Evolutionary conservation across 2,329 filamentous ascomycete genomes (phyloP).

Genomic region (Aspergillus awamori): DNA sequence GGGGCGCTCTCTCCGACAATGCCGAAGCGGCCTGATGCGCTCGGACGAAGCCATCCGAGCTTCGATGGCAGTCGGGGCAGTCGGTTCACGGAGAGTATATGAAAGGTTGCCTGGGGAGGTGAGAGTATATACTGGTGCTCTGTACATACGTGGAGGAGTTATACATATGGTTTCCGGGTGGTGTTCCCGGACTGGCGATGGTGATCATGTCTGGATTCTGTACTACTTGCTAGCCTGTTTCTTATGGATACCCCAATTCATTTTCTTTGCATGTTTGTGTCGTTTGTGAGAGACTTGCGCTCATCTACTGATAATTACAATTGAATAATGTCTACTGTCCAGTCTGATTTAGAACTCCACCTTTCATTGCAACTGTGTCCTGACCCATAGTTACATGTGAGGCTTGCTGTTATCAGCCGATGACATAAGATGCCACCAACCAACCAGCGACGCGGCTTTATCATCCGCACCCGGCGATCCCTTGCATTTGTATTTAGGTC

Average conservation of each 20-base stretch:
- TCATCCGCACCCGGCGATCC: constrained; percentile 1
- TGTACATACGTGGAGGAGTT: constrained; percentile 16
- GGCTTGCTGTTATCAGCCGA: not conserved
- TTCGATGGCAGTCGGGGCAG: constrained; percentile 50
- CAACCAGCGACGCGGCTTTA: constrained; percentile 6
- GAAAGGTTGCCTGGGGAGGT: constrained; percentile 8
- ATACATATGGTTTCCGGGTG: not conserved
- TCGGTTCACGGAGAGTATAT: constrained; percentile 45
- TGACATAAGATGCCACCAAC: constrained; percentile 1
- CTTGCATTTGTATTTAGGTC: constrained; percentile 1
- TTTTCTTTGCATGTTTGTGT: constrained; percentile 3
- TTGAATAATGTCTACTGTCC: not conserved
- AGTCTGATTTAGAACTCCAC: not conserved
- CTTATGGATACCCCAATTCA: constrained; percentile 16
- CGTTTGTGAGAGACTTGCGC: not conserved
- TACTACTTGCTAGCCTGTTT: constrained; percentile 16
- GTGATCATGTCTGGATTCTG: constrained; percentile 13
- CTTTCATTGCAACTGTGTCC: not conserved
- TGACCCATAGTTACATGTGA: not conserved
- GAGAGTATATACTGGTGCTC: constrained; percentile 9
- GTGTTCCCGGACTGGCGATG: constrained; percentile 1
- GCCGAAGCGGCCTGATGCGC: constrained; percentile 38
- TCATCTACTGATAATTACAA: not conserved
- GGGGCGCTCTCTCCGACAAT: constrained; percentile 31
- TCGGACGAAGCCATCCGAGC: constrained; percentile 47